Base-by-base conservation (phyloP, 2,329 filamentous ascomycete species). In the Pseudogymnoascus sp. region DNA sequence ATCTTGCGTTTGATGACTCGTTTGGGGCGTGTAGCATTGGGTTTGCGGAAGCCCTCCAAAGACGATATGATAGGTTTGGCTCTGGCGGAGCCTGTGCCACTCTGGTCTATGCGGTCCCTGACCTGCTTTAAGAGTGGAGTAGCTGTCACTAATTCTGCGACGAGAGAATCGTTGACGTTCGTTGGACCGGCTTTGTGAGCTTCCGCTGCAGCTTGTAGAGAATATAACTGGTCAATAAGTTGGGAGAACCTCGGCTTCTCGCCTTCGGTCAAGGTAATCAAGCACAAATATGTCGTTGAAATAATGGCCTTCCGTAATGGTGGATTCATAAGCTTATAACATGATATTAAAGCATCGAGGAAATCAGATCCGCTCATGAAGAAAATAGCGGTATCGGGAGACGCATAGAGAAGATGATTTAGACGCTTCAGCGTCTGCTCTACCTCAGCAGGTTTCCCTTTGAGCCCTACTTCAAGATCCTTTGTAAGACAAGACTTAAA, bases 301-400 rank as follows among this genome's bases (percentile, higher is more conserved):
- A 93, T 81, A 31, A 96, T 82, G 14, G 83, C 81, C 67, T 85
- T 89, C 65, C 87, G 84, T 48, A 92, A 70, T 0, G 82, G 81
- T 16, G 83, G 82, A 64, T 87, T 84, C 74, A 85, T 86, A 64
- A 87, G 81, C 60, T 79, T 81, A 75, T 88, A 93, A 66, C 86
- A 86, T 61, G 78, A 78, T 39, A 85, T 79, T 11, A 96, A 80
- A 0, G 89, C 85, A 73, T 97, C 93, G 19, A 96, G 76, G 69
- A 95, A 93, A 75, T 97, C 93, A 61, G 90, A 92, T 0, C 93
- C 93, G 0, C 89, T 89, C 69, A 96, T 83, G 70, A 96, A 87
- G 69, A 90, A 79, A 1, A 79, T 77, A 19, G 83, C 83, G 0
- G 80, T 78, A 19, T 81, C 78, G 0, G 85, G 79, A 4, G 87